These are phyloP conservation scores for Ceratobasidium sp. DNA, from an alignment of 1,284 basidiomycete species.

Conservation along the genomic window DNA sequence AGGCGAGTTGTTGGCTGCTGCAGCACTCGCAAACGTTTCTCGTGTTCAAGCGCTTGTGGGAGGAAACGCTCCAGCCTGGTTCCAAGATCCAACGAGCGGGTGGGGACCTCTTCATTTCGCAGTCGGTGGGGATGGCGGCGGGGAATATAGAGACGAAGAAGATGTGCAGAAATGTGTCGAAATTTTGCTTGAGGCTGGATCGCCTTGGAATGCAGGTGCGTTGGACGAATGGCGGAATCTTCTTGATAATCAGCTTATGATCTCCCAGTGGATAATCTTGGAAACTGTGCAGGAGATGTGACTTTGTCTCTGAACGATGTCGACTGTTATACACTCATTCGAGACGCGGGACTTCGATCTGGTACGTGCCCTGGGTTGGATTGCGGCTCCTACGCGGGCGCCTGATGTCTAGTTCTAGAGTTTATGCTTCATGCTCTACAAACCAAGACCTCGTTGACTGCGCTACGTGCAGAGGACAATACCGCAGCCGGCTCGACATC, in stretches of 20 bases:
- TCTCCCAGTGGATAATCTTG: constrained; percentile 77
- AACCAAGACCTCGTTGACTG: constrained; percentile 63
- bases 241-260: background rate
- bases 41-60: constrained; percentile 17
- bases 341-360: constrained; percentile 89
- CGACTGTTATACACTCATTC: constrained; percentile 79
- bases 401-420: background rate
- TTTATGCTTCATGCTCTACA: constrained; percentile 58
- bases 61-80: constrained; percentile 85
- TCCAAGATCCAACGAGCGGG: constrained; percentile 85
- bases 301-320: constrained; percentile 86
- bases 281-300: constrained; percentile 89
- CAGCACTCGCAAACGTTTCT: constrained; percentile 37
- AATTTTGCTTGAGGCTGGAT: constrained; percentile 83
- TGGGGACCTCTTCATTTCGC: constrained; percentile 92
- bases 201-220: constrained; percentile 90
- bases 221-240: constrained; percentile 50
- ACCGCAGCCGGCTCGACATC: constrained; percentile 82
- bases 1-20: constrained; percentile 16
- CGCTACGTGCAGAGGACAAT: constrained; percentile 70
- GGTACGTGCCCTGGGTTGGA: constrained; percentile 63
- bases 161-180: constrained; percentile 60
- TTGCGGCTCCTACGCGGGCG: no score
- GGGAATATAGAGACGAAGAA: constrained; percentile 56
- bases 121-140: constrained; percentile 75